phyloP scores from a whole-genome alignment of 352 stramenopile species.

The Phytophthora idaei region DNA sequence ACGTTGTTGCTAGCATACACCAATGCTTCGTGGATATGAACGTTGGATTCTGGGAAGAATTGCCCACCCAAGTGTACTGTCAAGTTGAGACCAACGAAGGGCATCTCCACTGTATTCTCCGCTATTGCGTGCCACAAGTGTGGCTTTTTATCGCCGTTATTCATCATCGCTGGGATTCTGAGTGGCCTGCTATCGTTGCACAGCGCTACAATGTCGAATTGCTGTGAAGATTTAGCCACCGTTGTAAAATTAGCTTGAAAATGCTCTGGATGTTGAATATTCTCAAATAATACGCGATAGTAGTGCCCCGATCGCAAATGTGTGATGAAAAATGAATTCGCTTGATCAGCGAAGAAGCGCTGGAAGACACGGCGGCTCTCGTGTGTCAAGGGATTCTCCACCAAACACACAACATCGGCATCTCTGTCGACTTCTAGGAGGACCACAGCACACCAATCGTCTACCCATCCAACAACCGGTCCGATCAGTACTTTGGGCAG shows the following conservation, averaged over 20 bases:
- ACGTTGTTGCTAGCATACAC: slow-evolving; percentile 24
- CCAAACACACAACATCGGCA: slow-evolving; percentile 53
- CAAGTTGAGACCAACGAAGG: slow-evolving; percentile 53
- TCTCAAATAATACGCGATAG: slow-evolving; percentile 58
- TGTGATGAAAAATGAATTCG: slow-evolving; percentile 68
- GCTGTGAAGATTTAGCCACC: slow-evolving; percentile 23
- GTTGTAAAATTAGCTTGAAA: slow-evolving; percentile 63
- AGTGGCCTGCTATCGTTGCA: slow-evolving; percentile 35
- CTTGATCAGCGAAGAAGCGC: slow-evolving; percentile 47
- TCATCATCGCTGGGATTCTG: not conserved
- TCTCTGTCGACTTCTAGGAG: slow-evolving; percentile 72
- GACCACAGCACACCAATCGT: slow-evolving; percentile 56
- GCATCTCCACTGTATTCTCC: slow-evolving; percentile 30
- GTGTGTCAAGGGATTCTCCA: slow-evolving; percentile 57
- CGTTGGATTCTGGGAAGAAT: slow-evolving; percentile 38
- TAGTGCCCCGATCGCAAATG: slow-evolving; percentile 62
- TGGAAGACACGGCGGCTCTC: slow-evolving; percentile 55
- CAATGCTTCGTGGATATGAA: slow-evolving; percentile 41
- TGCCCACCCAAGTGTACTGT: slow-evolving; percentile 61
- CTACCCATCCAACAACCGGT: slow-evolving; percentile 75
- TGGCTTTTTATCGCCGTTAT: not conserved
- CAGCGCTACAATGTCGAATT: slow-evolving; percentile 48
- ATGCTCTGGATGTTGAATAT: slow-evolving; percentile 44
- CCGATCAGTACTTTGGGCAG: slow-evolving; percentile 55
- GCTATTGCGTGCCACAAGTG: slow-evolving; percentile 41